These are phyloP conservation scores for Monosporascus sp. DNA, from an alignment of 2,329 filamentous ascomycete species.

Conservation along the genomic window DNA sequence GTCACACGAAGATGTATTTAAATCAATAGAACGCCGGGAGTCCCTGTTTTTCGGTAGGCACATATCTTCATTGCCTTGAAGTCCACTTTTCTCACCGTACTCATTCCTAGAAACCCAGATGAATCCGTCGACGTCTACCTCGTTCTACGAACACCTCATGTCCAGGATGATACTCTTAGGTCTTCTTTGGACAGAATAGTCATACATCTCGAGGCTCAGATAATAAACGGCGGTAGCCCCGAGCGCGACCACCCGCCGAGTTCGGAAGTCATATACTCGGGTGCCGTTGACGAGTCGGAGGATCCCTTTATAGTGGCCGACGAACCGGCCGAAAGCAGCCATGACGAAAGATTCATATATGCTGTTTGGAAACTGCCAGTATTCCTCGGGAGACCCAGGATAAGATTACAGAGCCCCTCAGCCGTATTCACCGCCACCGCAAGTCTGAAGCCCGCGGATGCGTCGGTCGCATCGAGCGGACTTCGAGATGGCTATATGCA, in stretches of 20 bases:
- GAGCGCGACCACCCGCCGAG: conserved; percentile 43
- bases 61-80: conserved; percentile 19
- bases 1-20: conserved; percentile 43
- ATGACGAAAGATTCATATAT: conserved; percentile 38
- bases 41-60: conserved; percentile 67
- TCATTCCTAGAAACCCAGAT: conserved; percentile 55
- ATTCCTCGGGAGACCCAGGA: conserved; percentile 53
- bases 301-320: conserved; percentile 48
- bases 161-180: conserved; percentile 51
- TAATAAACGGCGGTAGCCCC: conserved; percentile 50
- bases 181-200: conserved; percentile 58
- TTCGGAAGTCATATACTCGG: conserved; percentile 57
- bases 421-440: conserved; percentile 61
- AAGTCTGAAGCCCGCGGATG: conserved; percentile 49
- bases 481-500: conserved; percentile 59
- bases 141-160: conserved; percentile 59
- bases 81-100: conserved; percentile 35
- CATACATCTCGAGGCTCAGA: conserved; percentile 61
- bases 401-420: conserved; percentile 60
- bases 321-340: conserved; percentile 22
- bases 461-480: conserved; percentile 32
- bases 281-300: conserved; percentile 42
- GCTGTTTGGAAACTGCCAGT: conserved; percentile 57
- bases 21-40: conserved; percentile 56
- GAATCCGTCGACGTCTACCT: conserved; percentile 67